Base-by-base conservation (phyloP, 1,139 yeast genomes). In the Pichia inconspicua region DNA sequence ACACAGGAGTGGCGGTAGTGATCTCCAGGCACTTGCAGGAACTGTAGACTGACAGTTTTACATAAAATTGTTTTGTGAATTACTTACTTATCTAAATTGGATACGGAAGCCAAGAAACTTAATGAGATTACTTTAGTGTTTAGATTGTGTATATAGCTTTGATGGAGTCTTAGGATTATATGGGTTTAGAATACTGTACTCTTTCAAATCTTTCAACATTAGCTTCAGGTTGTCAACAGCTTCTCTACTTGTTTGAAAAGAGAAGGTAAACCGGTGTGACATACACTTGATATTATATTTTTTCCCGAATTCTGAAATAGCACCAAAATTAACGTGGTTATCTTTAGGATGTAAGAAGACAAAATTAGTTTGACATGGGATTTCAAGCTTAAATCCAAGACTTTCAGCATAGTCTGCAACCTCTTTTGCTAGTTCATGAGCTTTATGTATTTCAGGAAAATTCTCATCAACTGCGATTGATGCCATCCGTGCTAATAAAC, bases 281-380 rank as follows among this genome's bases (percentile, higher is more conserved):
- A 78, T 74, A 41, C 85, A 67, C 57, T 78, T 82, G 54, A 90
- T 72, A 42, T 79, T 77, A 58, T 80, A 70, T 58, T 83, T 78
- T 48, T 68, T 64, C 56, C 78, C 73, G 8, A 49, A 34, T 53
- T 72, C 72, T 34, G 70, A 70, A 51, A 87, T 68, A 42, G 73
- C 69, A 30, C 68, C 74, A 17, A 82, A 78, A 62, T 83, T 77
- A 67, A 88, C 76, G 43, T 73, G 74, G 58, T 79, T 78, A 40
- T 71, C 70, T 55, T 70, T 71, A 46, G 79, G 66, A 64, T 89
- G 95, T 49, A 89, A 63, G 62, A 88, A 88, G 35, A 89, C 88
- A 66, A 90, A 87, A 64, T 84, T 89, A 7, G 97, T 88, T 57
- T 90, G 83, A 4, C 82, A 89, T 2, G 97, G 97, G 25, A 79